Evolutionary conservation across 2,329 filamentous ascomycete species (phyloP), one percentile per base, ranked within the genome.

Genomic region (Fonsecaea monophora): DNA sequence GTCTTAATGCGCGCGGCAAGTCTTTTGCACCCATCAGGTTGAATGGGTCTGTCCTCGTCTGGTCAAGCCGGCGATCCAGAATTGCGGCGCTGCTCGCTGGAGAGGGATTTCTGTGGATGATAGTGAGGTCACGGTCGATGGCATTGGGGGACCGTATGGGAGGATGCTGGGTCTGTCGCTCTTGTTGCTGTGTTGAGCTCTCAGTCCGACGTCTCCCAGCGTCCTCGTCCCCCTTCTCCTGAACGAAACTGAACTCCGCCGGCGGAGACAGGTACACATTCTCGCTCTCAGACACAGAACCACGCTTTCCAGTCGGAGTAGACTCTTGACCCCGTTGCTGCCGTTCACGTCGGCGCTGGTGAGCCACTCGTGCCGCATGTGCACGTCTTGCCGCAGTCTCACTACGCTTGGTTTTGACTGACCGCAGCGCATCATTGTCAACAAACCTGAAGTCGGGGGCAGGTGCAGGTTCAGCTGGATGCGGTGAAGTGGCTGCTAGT

Each of bases 321-420:
- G 40, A 6, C 40, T 42, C 40, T 15, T 42, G 40, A 4, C n/a
- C 40, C 40, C 4, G 40, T 5, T 18, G 40, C 15, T 42, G 40
- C 40, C 40, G 40, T n/a, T 42, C 40, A 42, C 40, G 40, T 42
- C 40, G 40, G 40, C 40, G 40, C 40, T 42, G 40, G 40, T 42
- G 40, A 42, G 40, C 40, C 4, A 42, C 40, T 18, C 40, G 13
- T 13, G 40, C 40, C 15, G 40, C 40, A n/a, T 42, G 40, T 42
- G 40, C 40, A 4, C 40, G 40, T n/a, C 40, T 42, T 7, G 40
- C 40, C 40, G 40, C 40, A 42, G 13, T 42, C 40, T 42, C 40
- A 4, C 15, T 42, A 42, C n/a, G 40, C 40, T 42, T 42, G 13
- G 40, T 42, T n/a, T 42, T 42, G 40, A 42, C 40, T 5, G 40